Conservation (phyloP, 768 basidiomycete genomes). For the Lepiota venenata region DNA sequence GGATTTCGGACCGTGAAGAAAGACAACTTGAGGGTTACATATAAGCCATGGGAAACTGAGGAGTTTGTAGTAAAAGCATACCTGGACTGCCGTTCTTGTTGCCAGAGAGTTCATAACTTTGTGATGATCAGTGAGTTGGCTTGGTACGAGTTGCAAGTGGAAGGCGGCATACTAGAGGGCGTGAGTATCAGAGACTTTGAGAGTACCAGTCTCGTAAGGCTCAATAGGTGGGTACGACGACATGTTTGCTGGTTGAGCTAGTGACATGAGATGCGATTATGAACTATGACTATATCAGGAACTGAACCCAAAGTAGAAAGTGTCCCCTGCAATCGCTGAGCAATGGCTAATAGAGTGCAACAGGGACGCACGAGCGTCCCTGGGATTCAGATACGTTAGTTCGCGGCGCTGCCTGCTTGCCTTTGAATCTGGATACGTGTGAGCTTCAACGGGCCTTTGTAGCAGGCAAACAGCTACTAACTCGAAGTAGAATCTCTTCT, state of each 20-base stretch:
- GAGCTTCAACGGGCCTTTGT: no score
- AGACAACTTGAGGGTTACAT: conserved; percentile 50
- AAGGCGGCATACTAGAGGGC: conserved; percentile 58
- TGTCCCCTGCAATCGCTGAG: no score
- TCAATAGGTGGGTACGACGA: conserved; percentile 71
- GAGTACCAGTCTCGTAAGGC: conserved; percentile 59
- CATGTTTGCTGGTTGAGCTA: conserved; percentile 1
- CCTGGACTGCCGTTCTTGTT: conserved; percentile 77
- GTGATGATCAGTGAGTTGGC: conserved; percentile 4
- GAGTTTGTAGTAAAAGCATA: conserved; percentile 21
- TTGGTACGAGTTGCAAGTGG: background rate
- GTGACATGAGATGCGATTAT: background rate
- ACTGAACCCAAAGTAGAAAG: no score
- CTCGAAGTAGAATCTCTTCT: no score
- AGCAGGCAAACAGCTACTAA: no score
- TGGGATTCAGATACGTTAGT: no score
- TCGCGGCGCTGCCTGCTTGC: no score
- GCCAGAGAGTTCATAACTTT: conserved; percentile 82
- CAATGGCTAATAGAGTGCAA: no score
- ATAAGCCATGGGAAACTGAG: background rate
- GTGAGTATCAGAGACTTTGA: conserved; percentile 75
- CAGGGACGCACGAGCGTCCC: no score
- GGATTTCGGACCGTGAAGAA: conserved; percentile 58
- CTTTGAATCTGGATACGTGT: no score
- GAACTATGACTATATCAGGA: background rate